phyloP scores from a whole-genome alignment of 2,329 filamentous ascomycete species.

The Arthrinium phaeospermum region DNA sequence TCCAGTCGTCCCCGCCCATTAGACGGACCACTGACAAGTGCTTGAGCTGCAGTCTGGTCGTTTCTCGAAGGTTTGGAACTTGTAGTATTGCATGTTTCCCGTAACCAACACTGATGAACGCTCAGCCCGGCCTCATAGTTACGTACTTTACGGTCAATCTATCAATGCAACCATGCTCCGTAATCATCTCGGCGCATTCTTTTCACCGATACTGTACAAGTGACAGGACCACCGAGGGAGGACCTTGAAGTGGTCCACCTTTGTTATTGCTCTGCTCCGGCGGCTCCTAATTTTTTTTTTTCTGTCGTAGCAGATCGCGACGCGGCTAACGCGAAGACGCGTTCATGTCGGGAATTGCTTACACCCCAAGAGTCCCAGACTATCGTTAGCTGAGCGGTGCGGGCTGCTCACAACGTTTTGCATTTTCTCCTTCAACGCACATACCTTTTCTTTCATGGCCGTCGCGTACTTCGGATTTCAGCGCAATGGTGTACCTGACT shows the following conservation, averaged over 20 bases:
- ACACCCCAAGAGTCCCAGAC: too few relatives aligned
- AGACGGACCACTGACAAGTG: background rate
- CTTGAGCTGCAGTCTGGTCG: background rate
- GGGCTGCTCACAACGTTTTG: background rate
- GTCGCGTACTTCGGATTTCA: background rate
- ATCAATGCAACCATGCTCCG: conserved; percentile 12
- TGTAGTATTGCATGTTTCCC: background rate
- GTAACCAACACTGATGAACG: background rate
- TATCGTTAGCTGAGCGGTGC: background rate
- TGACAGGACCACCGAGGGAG: background rate
- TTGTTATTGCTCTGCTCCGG: background rate
- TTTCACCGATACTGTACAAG: background rate
- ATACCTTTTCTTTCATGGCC: background rate
- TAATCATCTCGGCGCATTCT: conserved; percentile 12
- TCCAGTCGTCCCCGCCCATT: background rate
- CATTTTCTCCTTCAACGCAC: background rate
- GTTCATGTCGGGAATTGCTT: background rate
- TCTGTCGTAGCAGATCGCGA: background rate
- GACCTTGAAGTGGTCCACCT: conserved; percentile 8
- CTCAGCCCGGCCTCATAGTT: background rate
- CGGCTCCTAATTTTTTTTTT: background rate
- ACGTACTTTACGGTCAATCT: conserved; percentile 12
- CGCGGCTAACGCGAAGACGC: background rate
- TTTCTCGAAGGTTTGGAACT: background rate
- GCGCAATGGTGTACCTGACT: background rate